Evolutionary conservation across 2,329 filamentous ascomycete genomes (phyloP).

Genomic region (Pochonia chlamydosporia): DNA sequence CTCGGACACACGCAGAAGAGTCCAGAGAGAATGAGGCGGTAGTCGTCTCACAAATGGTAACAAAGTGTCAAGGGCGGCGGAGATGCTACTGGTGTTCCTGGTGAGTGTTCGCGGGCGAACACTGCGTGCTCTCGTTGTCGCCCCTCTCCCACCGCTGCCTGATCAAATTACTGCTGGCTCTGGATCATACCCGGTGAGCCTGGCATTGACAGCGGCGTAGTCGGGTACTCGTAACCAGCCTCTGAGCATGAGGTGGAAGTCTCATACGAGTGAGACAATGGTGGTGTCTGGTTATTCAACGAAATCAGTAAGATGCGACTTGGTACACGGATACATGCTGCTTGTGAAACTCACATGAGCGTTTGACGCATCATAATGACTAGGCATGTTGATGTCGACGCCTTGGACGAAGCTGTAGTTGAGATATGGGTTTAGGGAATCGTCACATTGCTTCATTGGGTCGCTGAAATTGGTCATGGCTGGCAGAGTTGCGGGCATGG

Average conservation of each 20-base stretch:
- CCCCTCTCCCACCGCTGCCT: constrained; percentile 3
- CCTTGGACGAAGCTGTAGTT: constrained; percentile 60
- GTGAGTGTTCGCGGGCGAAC: background rate
- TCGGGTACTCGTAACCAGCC: constrained; percentile 58
- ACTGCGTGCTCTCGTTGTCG: background rate
- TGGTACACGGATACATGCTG: constrained; percentile 33
- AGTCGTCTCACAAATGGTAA: background rate
- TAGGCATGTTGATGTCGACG: constrained; percentile 56
- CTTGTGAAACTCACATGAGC: constrained; percentile 64
- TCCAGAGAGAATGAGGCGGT: background rate
- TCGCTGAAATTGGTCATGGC: constrained; percentile 61
- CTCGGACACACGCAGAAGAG: no score
- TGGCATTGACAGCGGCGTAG: constrained; percentile 69
- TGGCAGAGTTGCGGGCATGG: constrained; percentile 54
- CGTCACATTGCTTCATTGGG: constrained; percentile 44
- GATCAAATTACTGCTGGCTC: constrained; percentile 11
- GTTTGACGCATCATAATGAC: constrained; percentile 61
- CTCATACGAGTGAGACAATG: constrained; percentile 68
- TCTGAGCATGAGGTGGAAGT: constrained; percentile 60
- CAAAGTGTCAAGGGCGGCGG: constrained; percentile 2
- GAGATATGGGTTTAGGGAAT: constrained; percentile 60
- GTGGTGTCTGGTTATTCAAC: constrained; percentile 57
- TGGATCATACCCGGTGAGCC: constrained; percentile 54
- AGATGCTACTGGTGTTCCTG: constrained; percentile 1
- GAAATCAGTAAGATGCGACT: constrained; percentile 44